Percentiles rank a stretch among this genome's conserved stretches.
Evolutionary conservation across 2,329 filamentous ascomycete genomes (phyloP).

Genomic region (Colletotrichum sp.): DNA sequence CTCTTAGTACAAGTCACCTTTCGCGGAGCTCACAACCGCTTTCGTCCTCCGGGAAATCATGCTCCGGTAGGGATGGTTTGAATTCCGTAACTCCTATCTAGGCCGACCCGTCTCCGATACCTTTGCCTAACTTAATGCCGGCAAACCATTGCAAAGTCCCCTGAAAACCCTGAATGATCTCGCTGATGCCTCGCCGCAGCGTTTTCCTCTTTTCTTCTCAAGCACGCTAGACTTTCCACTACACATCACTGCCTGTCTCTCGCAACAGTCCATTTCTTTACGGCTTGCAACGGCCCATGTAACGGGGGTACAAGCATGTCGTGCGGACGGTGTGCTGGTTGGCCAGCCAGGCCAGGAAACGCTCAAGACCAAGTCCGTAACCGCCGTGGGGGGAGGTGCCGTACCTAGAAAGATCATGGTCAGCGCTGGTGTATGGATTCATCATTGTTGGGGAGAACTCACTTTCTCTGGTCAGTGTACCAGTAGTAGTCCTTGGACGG

Average conservation of each 20-base stretch:
- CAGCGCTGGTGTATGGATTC: background rate
- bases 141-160: constrained; percentile 14
- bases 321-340: constrained; percentile 69
- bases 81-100: constrained; percentile 21
- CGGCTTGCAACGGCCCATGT: constrained; percentile 81
- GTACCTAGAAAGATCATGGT: constrained; percentile 59
- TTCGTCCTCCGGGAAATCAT: background rate
- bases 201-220: background rate
- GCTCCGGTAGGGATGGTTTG: background rate
- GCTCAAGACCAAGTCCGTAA: constrained; percentile 90
- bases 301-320: constrained; percentile 78
- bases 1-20: background rate
- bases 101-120: constrained; percentile 5
- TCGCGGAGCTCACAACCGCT: background rate
- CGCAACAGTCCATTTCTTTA: constrained; percentile 39
- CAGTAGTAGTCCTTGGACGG: constrained; percentile 90
- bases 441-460: constrained; percentile 42
- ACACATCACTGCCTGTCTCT: background rate
- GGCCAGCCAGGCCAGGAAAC: constrained; percentile 68
- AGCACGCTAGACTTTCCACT: background rate
- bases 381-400: constrained; percentile 91
- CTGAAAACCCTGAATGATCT: background rate
- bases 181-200: constrained; percentile 6
- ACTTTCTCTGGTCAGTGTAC: constrained; percentile 98
- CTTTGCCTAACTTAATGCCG: constrained; percentile 1